Conservation (phyloP, 169 alveolate species). For the Cryptosporidium felis region DNA sequence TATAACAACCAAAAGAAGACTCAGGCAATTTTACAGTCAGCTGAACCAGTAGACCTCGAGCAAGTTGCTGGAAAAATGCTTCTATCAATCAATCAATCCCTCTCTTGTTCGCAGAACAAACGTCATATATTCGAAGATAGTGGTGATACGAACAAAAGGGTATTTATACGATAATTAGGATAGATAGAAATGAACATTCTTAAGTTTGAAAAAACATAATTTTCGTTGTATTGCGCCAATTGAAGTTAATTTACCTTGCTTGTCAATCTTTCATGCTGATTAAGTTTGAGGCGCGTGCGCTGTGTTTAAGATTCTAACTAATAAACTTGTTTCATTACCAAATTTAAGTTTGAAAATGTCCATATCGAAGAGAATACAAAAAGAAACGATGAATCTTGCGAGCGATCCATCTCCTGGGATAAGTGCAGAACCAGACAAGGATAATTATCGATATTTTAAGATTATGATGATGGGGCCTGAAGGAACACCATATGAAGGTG, state of each 20-base stretch:
- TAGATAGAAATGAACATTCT: too few species aligned
- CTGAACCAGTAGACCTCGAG: slow-evolving; percentile 39
- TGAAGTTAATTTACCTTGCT: too few species aligned
- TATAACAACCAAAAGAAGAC: slow-evolving; percentile 58
- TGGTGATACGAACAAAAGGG: not conserved
- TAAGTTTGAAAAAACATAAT: too few species aligned
- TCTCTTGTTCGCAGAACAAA: not conserved
- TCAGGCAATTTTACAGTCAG: slow-evolving; percentile 60
- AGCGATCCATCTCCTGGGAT: slow-evolving; percentile 94
- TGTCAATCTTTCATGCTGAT: too few species aligned
- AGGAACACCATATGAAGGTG: slow-evolving; percentile 98
- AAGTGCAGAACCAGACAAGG: slow-evolving; percentile 91
- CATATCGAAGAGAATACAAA: slow-evolving; percentile 83
- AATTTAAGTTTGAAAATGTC: slow-evolving; percentile 72
- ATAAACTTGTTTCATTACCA: too few species aligned
- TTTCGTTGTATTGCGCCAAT: too few species aligned
- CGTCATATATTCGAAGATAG: not conserved
- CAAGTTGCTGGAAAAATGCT: slow-evolving; percentile 12
- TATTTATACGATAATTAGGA: not conserved
- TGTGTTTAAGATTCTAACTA: too few species aligned
- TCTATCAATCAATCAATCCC: not conserved
- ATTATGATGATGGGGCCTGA: slow-evolving; percentile 95
- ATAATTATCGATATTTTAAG: slow-evolving; percentile 93
- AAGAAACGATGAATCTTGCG: slow-evolving; percentile 86
- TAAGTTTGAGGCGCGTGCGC: too few species aligned